Evolutionary conservation across 2,329 filamentous ascomycete genomes (phyloP).

Genomic region (Stagonosporopsis cucurbitacearum): DNA sequence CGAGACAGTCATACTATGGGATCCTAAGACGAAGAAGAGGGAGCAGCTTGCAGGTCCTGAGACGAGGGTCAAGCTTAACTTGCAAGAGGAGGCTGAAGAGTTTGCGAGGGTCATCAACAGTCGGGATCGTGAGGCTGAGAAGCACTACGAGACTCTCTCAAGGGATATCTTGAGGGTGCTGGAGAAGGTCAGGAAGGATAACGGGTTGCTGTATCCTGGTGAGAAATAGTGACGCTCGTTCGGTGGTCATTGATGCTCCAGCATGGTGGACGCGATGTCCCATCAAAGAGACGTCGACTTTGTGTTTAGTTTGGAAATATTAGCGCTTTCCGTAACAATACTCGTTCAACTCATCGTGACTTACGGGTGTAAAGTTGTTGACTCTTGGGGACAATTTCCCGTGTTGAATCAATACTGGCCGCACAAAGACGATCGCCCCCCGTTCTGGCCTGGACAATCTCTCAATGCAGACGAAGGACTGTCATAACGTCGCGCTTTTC

Average conservation of each 20-base stretch:
- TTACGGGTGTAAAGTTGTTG: too few relatives aligned
- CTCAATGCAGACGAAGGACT: not conserved
- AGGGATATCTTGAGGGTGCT: slow-evolving; percentile 52
- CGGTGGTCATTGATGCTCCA: too few relatives aligned
- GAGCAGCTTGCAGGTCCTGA: slow-evolving; percentile 50
- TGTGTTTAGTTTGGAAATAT: too few relatives aligned
- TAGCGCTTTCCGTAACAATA: too few relatives aligned
- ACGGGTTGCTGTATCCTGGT: slow-evolving; percentile 49
- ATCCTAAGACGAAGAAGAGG: slow-evolving; percentile 53
- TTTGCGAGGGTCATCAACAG: slow-evolving; percentile 54
- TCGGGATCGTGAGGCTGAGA: slow-evolving; percentile 47
- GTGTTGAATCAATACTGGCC: too few relatives aligned
- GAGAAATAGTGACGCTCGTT: slow-evolving; percentile 1
- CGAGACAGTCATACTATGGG: slow-evolving; percentile 49
- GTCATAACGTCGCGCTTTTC: not conserved
- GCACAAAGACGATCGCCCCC: not conserved
- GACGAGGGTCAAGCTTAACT: slow-evolving; percentile 49
- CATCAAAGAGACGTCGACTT: not conserved
- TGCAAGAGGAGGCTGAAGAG: slow-evolving; percentile 57
- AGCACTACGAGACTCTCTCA: slow-evolving; percentile 51
- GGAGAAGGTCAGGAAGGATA: slow-evolving; percentile 53
- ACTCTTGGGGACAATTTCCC: too few relatives aligned
- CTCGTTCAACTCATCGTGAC: too few relatives aligned
- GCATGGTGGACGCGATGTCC: not conserved
- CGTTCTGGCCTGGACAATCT: not conserved